Conservation (phyloP, 495 filamentous ascomycete genomes). For the Emericellopsis terricola region DNA sequence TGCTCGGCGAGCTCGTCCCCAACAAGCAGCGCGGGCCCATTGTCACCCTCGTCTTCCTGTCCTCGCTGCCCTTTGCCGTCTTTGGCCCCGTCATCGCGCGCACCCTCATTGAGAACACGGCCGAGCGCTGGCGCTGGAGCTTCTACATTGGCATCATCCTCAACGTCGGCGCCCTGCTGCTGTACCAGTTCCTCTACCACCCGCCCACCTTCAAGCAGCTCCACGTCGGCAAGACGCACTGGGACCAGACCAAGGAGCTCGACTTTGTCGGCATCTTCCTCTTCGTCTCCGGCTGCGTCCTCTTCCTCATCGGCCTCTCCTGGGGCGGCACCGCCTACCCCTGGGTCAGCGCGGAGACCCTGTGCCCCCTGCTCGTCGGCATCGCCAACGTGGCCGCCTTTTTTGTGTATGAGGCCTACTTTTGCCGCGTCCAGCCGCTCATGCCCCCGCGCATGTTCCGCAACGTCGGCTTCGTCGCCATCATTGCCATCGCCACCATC, state of each 20-base stretch:
- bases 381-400: conserved; percentile 19
- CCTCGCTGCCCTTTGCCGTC: conserved; percentile 14
- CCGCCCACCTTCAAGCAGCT: conserved; percentile 13
- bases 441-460: conserved; percentile 25
- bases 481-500: conserved; percentile 13
- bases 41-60: conserved; percentile 16
- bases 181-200: conserved; percentile 17
- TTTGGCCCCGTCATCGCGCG: conserved; percentile 19
- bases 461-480: conserved; percentile 19
- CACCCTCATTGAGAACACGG: conserved; percentile 14
- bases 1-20: conserved; percentile 26
- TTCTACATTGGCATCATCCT: conserved; percentile 24
- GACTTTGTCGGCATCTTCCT: conserved; percentile 19
- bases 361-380: conserved; percentile 23
- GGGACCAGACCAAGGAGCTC: conserved; percentile 15
- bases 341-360: conserved; percentile 23
- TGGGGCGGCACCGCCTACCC: conserved; percentile 29
- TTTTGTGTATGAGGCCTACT: conserved; percentile 20
- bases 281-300: conserved; percentile 17
- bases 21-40: conserved; percentile 14
- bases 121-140: conserved; percentile 18
- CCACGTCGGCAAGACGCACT: conserved; percentile 8
- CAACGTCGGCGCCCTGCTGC: conserved; percentile 14
- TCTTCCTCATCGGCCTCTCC: conserved; percentile 26
- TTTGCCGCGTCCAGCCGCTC: conserved; percentile 9